A percentile compares a stretch with the other conserved stretches of the same genome.
phyloP scores from a whole-genome alignment of 345 rosid species.

The Acer negundo region DNA sequence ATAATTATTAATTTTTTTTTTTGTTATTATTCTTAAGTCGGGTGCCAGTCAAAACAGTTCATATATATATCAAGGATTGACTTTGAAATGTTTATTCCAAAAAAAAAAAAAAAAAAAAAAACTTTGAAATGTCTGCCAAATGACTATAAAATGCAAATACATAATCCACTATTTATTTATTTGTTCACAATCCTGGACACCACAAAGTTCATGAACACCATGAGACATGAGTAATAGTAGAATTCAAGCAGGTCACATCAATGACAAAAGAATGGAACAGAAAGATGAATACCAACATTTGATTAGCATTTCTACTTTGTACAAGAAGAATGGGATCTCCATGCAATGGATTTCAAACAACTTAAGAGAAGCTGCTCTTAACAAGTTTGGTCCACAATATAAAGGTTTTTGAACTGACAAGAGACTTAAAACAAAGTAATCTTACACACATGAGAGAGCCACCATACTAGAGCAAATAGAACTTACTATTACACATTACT shows the following conservation, averaged over 20 bases:
- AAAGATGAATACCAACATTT: slow-evolving; percentile 14
- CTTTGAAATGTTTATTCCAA: too few species aligned
- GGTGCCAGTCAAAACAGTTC: not conserved
- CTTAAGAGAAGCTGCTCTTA: not conserved
- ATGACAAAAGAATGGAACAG: slow-evolving; percentile 10
- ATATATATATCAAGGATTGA: too few species aligned
- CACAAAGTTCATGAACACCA: not conserved
- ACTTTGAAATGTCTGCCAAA: too few species aligned
- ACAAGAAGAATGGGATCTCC: slow-evolving; percentile 22
- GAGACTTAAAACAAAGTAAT: slow-evolving; percentile 13
- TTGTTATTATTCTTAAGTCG: too few species aligned
- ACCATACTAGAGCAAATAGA: slow-evolving; percentile 10
- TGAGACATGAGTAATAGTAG: not conserved
- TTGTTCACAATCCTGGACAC: not conserved
- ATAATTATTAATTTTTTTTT: too few species aligned
- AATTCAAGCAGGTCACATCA: not conserved
- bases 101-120: too few species aligned
- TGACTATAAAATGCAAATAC: not conserved
- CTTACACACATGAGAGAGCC: slow-evolving; percentile 19
- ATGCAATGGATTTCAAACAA: not conserved
- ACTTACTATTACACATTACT: slow-evolving; percentile 7
- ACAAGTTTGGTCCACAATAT: slow-evolving; percentile 20
- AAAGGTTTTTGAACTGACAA: slow-evolving; percentile 18
- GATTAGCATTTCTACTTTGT: slow-evolving; percentile 26
- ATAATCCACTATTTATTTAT: not conserved